Conservation (phyloP, 495 filamentous ascomycete genomes). For the Sporormia fimetaria region DNA sequence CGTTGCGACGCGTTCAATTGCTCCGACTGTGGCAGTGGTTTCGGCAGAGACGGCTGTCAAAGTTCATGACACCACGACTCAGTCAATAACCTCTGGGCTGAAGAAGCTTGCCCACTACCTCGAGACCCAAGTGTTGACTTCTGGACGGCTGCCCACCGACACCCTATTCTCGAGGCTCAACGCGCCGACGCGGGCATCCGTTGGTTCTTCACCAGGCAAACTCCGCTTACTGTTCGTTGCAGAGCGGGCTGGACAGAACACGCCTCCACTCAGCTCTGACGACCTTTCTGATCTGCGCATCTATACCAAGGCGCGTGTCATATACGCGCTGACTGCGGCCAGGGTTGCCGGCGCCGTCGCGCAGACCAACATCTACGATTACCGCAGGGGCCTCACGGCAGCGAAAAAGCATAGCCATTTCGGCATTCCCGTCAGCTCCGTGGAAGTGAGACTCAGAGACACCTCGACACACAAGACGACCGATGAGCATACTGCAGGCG, state of each 20-base stretch:
- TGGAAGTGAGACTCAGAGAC: slow-evolving; percentile 63
- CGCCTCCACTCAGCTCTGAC: slow-evolving; percentile 47
- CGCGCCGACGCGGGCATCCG: slow-evolving; percentile 46
- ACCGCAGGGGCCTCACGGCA: slow-evolving; percentile 44
- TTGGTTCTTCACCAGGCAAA: slow-evolving; percentile 57
- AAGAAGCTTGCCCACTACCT: slow-evolving; percentile 55
- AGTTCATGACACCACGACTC: slow-evolving; percentile 47
- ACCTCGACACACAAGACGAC: slow-evolving; percentile 46
- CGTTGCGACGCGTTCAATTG: slow-evolving; percentile 56
- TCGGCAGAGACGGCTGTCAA: slow-evolving; percentile 60
- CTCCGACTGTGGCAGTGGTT: slow-evolving; percentile 74
- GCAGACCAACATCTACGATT: slow-evolving; percentile 82
- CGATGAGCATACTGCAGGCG: slow-evolving; percentile 46
- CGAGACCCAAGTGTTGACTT: slow-evolving; percentile 53
- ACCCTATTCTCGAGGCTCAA: slow-evolving; percentile 53
- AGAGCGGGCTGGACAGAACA: slow-evolving; percentile 43
- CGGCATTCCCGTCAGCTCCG: slow-evolving; percentile 65
- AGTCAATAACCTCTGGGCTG: slow-evolving; percentile 40
- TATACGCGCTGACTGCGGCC: slow-evolving; percentile 76
- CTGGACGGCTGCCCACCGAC: slow-evolving; percentile 61
- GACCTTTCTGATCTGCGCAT: slow-evolving; percentile 68
- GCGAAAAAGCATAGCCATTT: slow-evolving; percentile 54
- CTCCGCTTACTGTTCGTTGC: slow-evolving; percentile 63
- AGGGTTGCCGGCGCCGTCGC: slow-evolving; percentile 72
- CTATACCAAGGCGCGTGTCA: slow-evolving; percentile 65